A percentile compares a stretch with the other conserved stretches of the same genome.
Evolutionary conservation across 176 grass and related monocot genomes (phyloP).

Genomic region (Urochloa ruziziensis): DNA sequence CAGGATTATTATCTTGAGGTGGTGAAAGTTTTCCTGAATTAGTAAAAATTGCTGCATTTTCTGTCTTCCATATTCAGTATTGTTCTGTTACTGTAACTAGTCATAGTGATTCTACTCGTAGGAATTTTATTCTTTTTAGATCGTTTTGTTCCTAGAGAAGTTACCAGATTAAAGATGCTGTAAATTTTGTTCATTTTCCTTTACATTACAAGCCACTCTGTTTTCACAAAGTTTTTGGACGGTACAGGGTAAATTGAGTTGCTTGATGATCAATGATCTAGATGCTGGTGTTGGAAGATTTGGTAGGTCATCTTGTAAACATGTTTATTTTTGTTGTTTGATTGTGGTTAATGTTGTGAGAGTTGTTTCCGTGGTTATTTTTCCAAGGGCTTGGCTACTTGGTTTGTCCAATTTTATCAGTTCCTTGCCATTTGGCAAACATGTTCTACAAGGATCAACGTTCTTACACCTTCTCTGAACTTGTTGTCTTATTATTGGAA

Average conservation of each 20-base stretch:
- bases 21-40: slow-evolving; percentile 21
- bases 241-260: slow-evolving; percentile 89
- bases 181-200: neutral
- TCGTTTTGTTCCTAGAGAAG: neutral
- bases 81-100: neutral
- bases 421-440: neutral
- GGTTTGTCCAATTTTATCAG: neutral
- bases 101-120: neutral
- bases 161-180: slow-evolving; percentile 4
- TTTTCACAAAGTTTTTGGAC: slow-evolving; percentile 39
- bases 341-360: neutral
- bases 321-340: slow-evolving; percentile 10
- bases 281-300: slow-evolving; percentile 98
- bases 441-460: neutral
- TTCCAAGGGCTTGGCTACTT: neutral
- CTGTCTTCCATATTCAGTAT: neutral
- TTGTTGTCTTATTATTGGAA: slow-evolving; percentile 1
- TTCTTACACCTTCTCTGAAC: slow-evolving; percentile 5
- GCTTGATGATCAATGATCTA: slow-evolving; percentile 98
- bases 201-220: neutral
- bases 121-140: neutral
- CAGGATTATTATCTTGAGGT: neutral
- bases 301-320: slow-evolving; percentile 49
- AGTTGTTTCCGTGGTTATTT: neutral
- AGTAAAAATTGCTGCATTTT: neutral